Evolutionary conservation across 2,329 filamentous ascomycete genomes (phyloP), one percentile per base, ranked within the genome.

Genomic region (Sporothrix dimorphospora): DNA sequence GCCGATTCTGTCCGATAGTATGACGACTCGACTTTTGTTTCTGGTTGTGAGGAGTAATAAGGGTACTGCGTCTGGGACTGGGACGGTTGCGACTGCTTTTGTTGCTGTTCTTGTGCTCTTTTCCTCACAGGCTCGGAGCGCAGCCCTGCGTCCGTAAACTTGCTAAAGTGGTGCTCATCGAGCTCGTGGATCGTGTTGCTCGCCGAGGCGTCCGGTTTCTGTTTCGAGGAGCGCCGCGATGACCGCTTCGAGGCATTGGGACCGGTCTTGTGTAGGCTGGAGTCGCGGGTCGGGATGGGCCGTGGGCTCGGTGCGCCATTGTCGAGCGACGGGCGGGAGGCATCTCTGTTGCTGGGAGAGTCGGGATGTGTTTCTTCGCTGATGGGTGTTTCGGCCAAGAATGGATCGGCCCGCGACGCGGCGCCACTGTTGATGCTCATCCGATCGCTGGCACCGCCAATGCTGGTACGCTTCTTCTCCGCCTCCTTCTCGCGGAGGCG

Each of bases 281-380:
- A 94, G 71, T 92, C 90, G 71, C 91, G 86, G 8, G 85, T 80
- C 0, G 92, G 91, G 70, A 94, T 92, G 8, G 85, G 80, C 66
- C 86, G 83, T 2, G 86, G 84, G 70, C 82, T 85, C 34, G 82
- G 73, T 1, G 74, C 38, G 5, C 65, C 74, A 70, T 72, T 74
- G 38, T 73, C 74, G 1, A 73, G 40, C 0, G 72, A 75, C 1
- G 34, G 78, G 75, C 83, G 80, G 8, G 79, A 16, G 4, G 55
- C 78, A 34, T 80, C 79, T 72, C 47, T 57, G 49, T 73, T 47
- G 71, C 59, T 34, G 16, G 78, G 76, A 0, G 79, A 75, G 12
- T 80, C 76, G n/a, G 77, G 76, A 68, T 76, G 76, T 9, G 85
- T 82, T 76, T 90, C 89, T 76, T 91, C 89, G 73, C 82, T 85